Evolutionary conservation across 1,284 basidiomycete genomes (phyloP).

Genomic region (Sporisorium sorghi): DNA sequence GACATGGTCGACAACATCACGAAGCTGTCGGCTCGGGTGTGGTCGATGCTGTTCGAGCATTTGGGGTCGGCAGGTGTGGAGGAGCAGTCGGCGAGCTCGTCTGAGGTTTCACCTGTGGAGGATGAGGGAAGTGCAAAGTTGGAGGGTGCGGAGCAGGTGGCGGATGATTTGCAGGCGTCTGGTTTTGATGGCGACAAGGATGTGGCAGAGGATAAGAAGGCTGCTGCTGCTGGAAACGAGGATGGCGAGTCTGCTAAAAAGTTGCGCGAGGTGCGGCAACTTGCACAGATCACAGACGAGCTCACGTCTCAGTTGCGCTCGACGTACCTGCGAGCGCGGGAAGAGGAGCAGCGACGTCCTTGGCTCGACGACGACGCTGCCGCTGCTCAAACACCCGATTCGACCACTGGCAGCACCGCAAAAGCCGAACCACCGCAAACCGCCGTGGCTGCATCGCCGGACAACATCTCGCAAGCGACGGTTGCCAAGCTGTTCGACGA

Average conservation of each 20-base stretch:
- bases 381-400: background rate
- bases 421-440: background rate
- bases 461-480: slow-evolving; percentile 32
- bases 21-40: slow-evolving; percentile 51
- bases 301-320: slow-evolving; percentile 45
- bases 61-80: slow-evolving; percentile 37
- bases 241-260: slow-evolving; percentile 3
- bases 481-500: slow-evolving; percentile 54
- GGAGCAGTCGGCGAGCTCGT: slow-evolving; percentile 1
- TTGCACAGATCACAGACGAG: slow-evolving; percentile 39
- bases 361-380: slow-evolving; percentile 20
- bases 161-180: background rate
- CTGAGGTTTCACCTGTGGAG: slow-evolving; percentile 9
- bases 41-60: slow-evolving; percentile 58
- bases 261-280: slow-evolving; percentile 31
- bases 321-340: slow-evolving; percentile 39
- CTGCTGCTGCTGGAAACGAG: background rate
- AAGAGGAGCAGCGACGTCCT: slow-evolving; percentile 34
- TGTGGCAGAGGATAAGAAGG: background rate
- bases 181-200: slow-evolving; percentile 18
- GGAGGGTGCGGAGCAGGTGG: background rate
- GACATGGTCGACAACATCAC: slow-evolving; percentile 59
- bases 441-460: slow-evolving; percentile 15
- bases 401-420: background rate
- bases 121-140: background rate